Evolutionary conservation across 139 green algal genomes (phyloP).

Genomic region (Chlorella sp.): DNA sequence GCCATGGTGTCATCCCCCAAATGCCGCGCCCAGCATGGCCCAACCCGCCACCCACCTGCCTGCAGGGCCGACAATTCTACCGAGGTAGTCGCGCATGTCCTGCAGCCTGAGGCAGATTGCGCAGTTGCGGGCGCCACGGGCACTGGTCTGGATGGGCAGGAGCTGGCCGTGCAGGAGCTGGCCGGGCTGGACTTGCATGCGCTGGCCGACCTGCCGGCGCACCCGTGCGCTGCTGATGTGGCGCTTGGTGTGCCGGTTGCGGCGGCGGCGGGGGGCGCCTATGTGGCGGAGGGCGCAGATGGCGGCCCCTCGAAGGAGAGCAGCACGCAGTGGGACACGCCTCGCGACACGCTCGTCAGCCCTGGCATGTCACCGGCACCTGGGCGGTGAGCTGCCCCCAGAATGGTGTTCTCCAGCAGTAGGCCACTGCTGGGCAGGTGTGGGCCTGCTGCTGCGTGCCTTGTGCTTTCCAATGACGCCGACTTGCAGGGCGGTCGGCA

Average conservation of each 20-base stretch:
- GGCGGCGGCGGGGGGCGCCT: not conserved
- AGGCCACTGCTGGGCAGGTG: too few relatives aligned
- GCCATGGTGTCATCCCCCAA: not conserved
- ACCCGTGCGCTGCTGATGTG: not conserved
- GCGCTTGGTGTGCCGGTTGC: not conserved
- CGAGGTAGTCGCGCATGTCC: conserved; percentile 6
- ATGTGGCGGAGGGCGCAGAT: too few relatives aligned
- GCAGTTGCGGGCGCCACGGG: not conserved
- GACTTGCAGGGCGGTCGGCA: too few relatives aligned
- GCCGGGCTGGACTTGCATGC: conserved; percentile 27
- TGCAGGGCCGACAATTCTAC: conserved; percentile 4
- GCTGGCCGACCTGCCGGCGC: conserved; percentile 16
- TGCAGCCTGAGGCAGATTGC: not conserved
- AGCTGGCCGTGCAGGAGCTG: not conserved
- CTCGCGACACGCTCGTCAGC: too few relatives aligned
- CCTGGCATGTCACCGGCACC: too few relatives aligned
- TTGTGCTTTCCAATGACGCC: too few relatives aligned
- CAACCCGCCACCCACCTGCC: not conserved
- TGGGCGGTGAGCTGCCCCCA: too few relatives aligned
- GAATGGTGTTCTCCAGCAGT: too few relatives aligned
- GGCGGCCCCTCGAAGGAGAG: too few relatives aligned
- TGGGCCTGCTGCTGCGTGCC: too few relatives aligned
- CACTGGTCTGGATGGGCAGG: not conserved
- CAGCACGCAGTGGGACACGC: too few relatives aligned
- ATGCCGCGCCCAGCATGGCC: too few relatives aligned